Evolutionary conservation across 2,329 filamentous ascomycete species (phyloP), one percentile per base, ranked within the genome.

Genomic region (Thielaviopsis cerberus): DNA sequence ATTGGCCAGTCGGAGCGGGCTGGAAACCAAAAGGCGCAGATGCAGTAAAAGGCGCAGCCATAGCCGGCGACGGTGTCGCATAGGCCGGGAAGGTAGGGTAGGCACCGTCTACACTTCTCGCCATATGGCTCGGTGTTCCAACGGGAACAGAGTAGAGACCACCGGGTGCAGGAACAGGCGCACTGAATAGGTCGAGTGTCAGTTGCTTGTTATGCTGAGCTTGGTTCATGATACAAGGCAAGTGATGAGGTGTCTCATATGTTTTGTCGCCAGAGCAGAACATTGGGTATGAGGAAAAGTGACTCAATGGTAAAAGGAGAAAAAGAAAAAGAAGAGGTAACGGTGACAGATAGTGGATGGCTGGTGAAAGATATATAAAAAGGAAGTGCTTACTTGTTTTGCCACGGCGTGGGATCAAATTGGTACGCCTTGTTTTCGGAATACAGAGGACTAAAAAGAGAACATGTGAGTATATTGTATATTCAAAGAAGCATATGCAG

Each of bases 11-110:
- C 20, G 52, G 25, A 4, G 41, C 20, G 17, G 41, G 25, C 27
- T 59, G 57, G 26, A 57, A 61, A n/a, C 45, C 25, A 52, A 61
- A 61, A 4, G 57, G 60, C 37, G 58, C 50, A 4, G 60, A 52
- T 13, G 55, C 57, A 37, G 60, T 61, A 34, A 61, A 61, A 26
- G 59, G 57, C 20, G 59, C 59, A 10, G 59, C 55, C n/a, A 56
- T 58, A 23, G 74, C 71, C 15, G 71, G 65, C 41, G 72, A 69
- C 54, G 71, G 72, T 51, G 72, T 69, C 61, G 67, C 69, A 66
- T 74, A 76, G 34, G 69, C 67, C 34, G 72, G 65, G 48, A 69
- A 66, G 51, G 69, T 64, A 60, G 70, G 64, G 60, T 72, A 72
- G 57, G 70, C 51, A 10, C 52, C 50, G 11, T 61, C 58, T 48